Conservation (phyloP, 2,329 filamentous ascomycete species). For the Raffaelea deltoideospora region DNA sequence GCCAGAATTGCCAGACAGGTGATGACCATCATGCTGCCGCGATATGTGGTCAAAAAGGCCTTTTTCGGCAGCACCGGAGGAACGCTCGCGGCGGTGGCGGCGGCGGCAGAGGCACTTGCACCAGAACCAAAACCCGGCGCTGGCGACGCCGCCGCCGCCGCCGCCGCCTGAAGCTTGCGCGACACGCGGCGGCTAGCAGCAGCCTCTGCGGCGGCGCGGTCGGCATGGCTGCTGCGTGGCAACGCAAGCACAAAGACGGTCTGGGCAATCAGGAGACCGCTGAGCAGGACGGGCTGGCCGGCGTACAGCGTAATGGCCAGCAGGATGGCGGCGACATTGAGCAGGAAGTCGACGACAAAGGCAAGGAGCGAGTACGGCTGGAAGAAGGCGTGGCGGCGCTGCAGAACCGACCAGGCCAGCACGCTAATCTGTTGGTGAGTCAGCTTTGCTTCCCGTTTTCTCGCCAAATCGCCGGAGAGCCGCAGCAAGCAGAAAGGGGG, state of each 20-base stretch:
- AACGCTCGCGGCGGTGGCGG: slow-evolving; percentile 19
- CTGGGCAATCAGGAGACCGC: slow-evolving; percentile 57
- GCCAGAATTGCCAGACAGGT: slow-evolving; percentile 91
- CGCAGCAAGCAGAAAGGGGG: slow-evolving; percentile 4
- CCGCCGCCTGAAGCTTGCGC: slow-evolving; percentile 22
- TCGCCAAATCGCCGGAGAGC: no score
- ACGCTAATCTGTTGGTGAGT: slow-evolving; percentile 51
- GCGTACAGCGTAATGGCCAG: slow-evolving; percentile 81
- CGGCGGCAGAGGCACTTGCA: background rate
- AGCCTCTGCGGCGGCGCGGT: slow-evolving; percentile 13
- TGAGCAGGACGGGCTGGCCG: slow-evolving; percentile 56
- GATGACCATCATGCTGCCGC: slow-evolving; percentile 78
- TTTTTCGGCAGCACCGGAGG: slow-evolving; percentile 52
- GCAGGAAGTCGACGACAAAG: slow-evolving; percentile 66
- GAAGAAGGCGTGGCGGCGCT: slow-evolving; percentile 75
- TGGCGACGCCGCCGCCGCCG: no score
- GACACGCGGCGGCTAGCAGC: no score
- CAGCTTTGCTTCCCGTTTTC: no score
- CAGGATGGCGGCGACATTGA: slow-evolving; percentile 71
- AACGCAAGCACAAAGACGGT: slow-evolving; percentile 46
- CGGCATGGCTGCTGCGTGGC: slow-evolving; percentile 25
- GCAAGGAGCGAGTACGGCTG: slow-evolving; percentile 53
- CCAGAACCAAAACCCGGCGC: no score
- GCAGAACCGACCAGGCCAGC: slow-evolving; percentile 77
- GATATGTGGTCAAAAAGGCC: slow-evolving; percentile 84